phyloP scores from a whole-genome alignment of 805 yeast genomes.

The Candida maris region DNA sequence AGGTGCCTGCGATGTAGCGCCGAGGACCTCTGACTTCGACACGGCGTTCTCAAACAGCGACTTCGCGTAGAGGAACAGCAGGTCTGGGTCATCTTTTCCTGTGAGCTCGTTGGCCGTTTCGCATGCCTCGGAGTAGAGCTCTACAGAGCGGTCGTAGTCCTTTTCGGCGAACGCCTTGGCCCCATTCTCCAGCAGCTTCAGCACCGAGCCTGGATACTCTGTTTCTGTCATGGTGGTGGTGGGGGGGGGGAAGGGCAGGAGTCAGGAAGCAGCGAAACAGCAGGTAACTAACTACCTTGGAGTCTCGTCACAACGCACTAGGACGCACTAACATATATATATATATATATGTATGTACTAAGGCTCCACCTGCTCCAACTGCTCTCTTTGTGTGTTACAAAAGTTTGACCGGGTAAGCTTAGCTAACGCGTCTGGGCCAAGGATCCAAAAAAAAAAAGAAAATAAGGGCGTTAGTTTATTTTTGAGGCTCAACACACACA shows the following conservation, averaged over 20 bases:
- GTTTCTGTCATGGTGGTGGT: constrained; percentile 5
- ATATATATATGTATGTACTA: too few species aligned
- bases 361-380: too few species aligned
- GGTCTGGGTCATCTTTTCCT: constrained; percentile 69
- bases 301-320: too few species aligned
- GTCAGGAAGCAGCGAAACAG: too few species aligned
- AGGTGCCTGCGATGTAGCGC: constrained; percentile 37
- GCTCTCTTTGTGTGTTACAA: too few species aligned
- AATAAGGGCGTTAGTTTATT: constrained; percentile 1
- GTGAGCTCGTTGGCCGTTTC: constrained; percentile 45
- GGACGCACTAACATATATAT: too few species aligned
- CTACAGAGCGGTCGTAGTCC: constrained; percentile 65
- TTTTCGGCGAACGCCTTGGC: constrained; percentile 60
- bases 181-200: constrained; percentile 54
- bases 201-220: constrained; percentile 39
- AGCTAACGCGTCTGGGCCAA: too few species aligned
- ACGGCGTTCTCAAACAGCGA: constrained; percentile 78
- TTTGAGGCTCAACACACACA: neutral
- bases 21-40: constrained; percentile 69
- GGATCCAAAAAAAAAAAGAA: neutral
- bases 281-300: too few species aligned
- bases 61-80: constrained; percentile 72
- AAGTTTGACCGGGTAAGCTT: too few species aligned
- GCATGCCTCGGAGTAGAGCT: constrained; percentile 71
- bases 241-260: too few species aligned